Conservation (phyloP, 2,329 filamentous ascomycete species). For the Sclerotinia subarctica region DNA sequence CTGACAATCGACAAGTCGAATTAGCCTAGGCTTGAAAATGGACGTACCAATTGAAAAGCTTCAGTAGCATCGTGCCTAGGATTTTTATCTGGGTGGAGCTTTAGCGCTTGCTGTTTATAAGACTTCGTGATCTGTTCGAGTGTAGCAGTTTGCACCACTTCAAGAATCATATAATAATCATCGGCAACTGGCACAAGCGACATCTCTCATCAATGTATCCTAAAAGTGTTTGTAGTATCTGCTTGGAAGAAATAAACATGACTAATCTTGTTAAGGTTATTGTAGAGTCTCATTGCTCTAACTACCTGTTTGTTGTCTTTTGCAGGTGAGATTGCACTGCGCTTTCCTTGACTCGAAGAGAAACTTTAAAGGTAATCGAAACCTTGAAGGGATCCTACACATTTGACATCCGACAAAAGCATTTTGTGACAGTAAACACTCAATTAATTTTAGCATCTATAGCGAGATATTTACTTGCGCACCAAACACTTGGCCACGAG, state of each 20-base stretch:
- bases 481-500: too few species aligned
- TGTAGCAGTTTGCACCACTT: slow-evolving; percentile 36
- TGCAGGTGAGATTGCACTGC: not conserved
- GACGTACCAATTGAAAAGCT: slow-evolving; percentile 40
- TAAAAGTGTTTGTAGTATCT: not conserved
- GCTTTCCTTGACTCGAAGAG: not conserved
- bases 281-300: not conserved
- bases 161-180: slow-evolving; percentile 40
- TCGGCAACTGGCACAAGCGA: slow-evolving; percentile 35
- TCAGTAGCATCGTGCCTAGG: slow-evolving; percentile 36
- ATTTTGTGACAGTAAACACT: not conserved
- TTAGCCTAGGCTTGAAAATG: not conserved
- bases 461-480: too few species aligned
- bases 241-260: not conserved
- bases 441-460: too few species aligned
- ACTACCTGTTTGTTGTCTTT: not conserved
- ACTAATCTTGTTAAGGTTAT: too few species aligned
- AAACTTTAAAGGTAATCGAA: not conserved
- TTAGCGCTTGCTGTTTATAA: slow-evolving; percentile 39
- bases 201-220: slow-evolving; percentile 26
- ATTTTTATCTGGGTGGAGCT: slow-evolving; percentile 41
- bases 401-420: not conserved
- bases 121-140: slow-evolving; percentile 35
- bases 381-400: not conserved
- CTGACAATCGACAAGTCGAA: not conserved